Evolutionary conservation across 116 monocot species (phyloP).

Genomic region (Zostera marina): DNA sequence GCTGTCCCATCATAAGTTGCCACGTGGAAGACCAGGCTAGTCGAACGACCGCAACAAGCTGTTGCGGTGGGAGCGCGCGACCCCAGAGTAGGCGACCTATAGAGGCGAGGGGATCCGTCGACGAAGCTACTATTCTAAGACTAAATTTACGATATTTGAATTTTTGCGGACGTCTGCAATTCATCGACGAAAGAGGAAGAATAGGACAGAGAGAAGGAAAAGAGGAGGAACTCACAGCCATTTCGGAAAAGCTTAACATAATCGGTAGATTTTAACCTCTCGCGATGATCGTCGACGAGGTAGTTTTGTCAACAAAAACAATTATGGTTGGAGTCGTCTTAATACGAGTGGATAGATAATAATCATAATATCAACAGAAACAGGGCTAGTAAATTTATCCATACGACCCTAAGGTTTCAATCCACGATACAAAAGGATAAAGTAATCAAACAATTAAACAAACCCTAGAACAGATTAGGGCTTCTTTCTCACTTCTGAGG

Average conservation of each 20-base stretch:
- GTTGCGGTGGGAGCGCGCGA: conserved; percentile 52
- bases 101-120: conserved; percentile 28
- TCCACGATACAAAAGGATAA: too few species aligned
- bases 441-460: too few species aligned
- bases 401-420: too few species aligned
- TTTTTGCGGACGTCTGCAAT: neutral
- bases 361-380: too few species aligned
- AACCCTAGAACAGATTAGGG: too few species aligned
- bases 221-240: too few species aligned
- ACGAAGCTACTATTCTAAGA: neutral
- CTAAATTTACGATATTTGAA: neutral
- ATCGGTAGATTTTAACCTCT: neutral
- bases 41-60: conserved; percentile 59
- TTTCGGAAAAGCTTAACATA: too few species aligned
- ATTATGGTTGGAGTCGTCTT: too few species aligned
- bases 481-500: conserved; percentile 6
- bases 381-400: too few species aligned
- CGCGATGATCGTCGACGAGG: conserved; percentile 5
- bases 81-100: conserved; percentile 34
- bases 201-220: too few species aligned
- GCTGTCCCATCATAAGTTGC: conserved; percentile 94
- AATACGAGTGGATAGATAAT: too few species aligned
- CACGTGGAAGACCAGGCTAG: conserved; percentile 65
- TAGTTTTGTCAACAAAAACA: neutral
- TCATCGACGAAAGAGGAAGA: neutral